phyloP scores from a whole-genome alignment of 2,329 filamentous ascomycete species.

The Aspergillus sclerotialis region DNA sequence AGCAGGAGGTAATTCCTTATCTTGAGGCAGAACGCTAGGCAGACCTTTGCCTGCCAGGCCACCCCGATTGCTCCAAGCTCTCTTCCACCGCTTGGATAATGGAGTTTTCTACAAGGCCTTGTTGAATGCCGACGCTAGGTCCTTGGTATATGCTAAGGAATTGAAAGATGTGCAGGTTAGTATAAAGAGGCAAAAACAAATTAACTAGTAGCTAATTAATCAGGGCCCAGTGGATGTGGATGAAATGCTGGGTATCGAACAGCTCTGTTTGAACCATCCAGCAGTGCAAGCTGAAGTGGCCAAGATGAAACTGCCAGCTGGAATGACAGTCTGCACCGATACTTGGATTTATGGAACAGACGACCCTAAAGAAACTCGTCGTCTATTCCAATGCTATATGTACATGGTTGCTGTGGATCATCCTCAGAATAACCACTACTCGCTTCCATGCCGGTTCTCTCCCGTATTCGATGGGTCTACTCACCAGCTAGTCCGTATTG shows the following conservation, averaged over 20 bases:
- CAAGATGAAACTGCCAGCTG: slow-evolving; percentile 53
- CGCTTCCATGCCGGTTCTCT: slow-evolving; percentile 29
- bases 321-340: slow-evolving; percentile 51
- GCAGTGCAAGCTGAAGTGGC: slow-evolving; percentile 52
- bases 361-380: slow-evolving; percentile 30
- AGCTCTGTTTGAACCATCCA: slow-evolving; percentile 48
- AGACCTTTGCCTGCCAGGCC: slow-evolving; percentile 44
- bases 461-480: slow-evolving; percentile 51
- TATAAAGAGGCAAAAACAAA: slow-evolving; percentile 25
- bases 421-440: slow-evolving; percentile 32
- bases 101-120: slow-evolving; percentile 36
- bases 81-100: slow-evolving; percentile 36
- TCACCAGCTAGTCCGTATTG: slow-evolving; percentile 61
- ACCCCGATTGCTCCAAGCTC: slow-evolving; percentile 47
- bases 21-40: slow-evolving; percentile 54
- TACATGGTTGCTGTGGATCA: slow-evolving; percentile 30
- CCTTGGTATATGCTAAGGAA: slow-evolving; percentile 32
- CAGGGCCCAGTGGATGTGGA: slow-evolving; percentile 54
- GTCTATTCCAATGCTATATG: slow-evolving; percentile 36
- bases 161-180: slow-evolving; percentile 42
- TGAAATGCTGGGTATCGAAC: slow-evolving; percentile 54
- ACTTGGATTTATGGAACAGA: slow-evolving; percentile 63
- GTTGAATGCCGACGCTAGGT: slow-evolving; percentile 35
- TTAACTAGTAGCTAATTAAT: slow-evolving; percentile 35
- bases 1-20: slow-evolving; percentile 53